Percentiles rank a stretch among this genome's conserved stretches.
phyloP scores from a whole-genome alignment of 352 stramenopile species.

The Phytophthora pluvialis region DNA sequence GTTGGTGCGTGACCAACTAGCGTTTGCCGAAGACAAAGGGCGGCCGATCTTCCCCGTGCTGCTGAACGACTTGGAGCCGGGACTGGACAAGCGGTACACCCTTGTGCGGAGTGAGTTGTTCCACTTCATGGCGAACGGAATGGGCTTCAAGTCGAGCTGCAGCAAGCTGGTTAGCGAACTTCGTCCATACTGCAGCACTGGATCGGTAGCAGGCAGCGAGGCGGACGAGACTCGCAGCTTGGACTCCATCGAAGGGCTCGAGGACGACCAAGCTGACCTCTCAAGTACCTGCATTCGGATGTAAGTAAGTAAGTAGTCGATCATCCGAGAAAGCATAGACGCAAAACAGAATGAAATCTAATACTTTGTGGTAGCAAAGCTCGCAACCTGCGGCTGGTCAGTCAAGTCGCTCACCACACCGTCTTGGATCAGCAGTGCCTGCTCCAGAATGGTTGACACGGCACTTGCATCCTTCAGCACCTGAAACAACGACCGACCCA shows the following conservation, averaged over 20 bases:
- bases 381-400: neutral
- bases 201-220: conserved; percentile 11
- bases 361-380: neutral
- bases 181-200: conserved; percentile 1
- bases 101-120: conserved; percentile 72
- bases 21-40: conserved; percentile 78
- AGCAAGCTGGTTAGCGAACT: conserved; percentile 16
- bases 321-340: neutral
- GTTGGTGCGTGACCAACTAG: conserved; percentile 75
- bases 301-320: conserved; percentile 7
- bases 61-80: conserved; percentile 66
- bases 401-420: conserved; percentile 1
- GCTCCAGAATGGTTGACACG: neutral
- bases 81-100: conserved; percentile 73
- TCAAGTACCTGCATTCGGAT: conserved; percentile 29
- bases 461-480: neutral
- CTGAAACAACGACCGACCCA: conserved; percentile 6
- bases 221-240: conserved; percentile 17
- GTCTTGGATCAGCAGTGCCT: conserved; percentile 7
- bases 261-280: conserved; percentile 9
- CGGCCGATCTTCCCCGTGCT: conserved; percentile 75
- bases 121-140: conserved; percentile 64
- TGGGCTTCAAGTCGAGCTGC: conserved; percentile 62
- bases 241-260: conserved; percentile 23
- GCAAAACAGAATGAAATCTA: neutral